Evolutionary conservation across 2,329 filamentous ascomycete genomes (phyloP), one percentile per base, ranked within the genome.

Genomic region (Shiraia sp.): DNA sequence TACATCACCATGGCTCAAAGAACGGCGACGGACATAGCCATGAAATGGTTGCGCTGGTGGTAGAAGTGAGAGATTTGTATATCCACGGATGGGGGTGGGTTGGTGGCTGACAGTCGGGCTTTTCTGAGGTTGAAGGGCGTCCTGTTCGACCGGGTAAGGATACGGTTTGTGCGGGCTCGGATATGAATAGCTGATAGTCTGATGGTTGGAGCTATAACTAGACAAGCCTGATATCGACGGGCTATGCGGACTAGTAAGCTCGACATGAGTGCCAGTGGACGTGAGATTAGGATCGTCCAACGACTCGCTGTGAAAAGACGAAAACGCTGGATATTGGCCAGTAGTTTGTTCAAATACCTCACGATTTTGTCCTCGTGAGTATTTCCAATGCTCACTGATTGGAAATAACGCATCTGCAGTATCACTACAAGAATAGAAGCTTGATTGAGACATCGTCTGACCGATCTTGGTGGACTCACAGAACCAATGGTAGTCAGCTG

Each of bases 1-100:
- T 30, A 34, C 44, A n/a, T 55, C 57, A 16, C 50, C 38, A 28
- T 53, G 53, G 29, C 63, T 63, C n/a, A 61, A 49, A 10, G 64
- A 66, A 17, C 59, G 58, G n/a, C 59, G 58, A 29, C 62, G 61
- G 10, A 27, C 38, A 14, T 50, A 53, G 35, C 17, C 23, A 40
- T 33, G 55, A 3, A n/a, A 16, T 16, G 28, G 27, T 13, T 36
- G 46, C 14, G 32, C 22, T n/a, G 43, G 26, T 14, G 36, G 37
- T 26, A 41, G 23, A 32, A 25, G 37, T 10, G 34, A 26, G 4
- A 35, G 37, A 22, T 40, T 50, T 9, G 45, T 51, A 10, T 42
- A 39, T 12, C 36, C 42, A 26, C 39, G 47, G 16, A 32, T 13
- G 14, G 41, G 37, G 10, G 42, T 29, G 32, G 47, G 43, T 25